A percentile compares a stretch with the other conserved stretches of the same genome.
Conservation (phyloP, 306 rosid genomes). For the Vigna angularis region DNA sequence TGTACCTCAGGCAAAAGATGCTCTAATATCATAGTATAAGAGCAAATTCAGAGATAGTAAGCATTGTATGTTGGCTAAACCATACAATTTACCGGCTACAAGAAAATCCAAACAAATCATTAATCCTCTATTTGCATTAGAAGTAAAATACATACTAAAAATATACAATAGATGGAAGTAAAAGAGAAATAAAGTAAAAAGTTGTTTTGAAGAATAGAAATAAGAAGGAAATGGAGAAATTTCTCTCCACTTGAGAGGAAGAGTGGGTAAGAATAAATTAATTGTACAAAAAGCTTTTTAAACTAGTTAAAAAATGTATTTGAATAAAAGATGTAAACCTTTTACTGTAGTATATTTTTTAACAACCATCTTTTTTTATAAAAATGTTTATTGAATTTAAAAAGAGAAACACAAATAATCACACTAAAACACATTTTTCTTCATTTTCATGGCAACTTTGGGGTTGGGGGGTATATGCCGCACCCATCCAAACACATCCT, state of each 20-base stretch:
- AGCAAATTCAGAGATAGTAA: conserved; percentile 33
- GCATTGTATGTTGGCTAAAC: conserved; percentile 21
- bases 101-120: conserved; percentile 35
- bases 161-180: not conserved
- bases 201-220: not conserved
- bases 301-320: not conserved
- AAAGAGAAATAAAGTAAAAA: not conserved
- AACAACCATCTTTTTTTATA: not conserved
- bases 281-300: not conserved
- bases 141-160: not conserved
- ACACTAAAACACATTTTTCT: not conserved
- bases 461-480: not conserved
- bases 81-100: conserved; percentile 10
- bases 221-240: not conserved
- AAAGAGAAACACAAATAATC: not conserved
- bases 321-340: not conserved
- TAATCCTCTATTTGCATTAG: not conserved
- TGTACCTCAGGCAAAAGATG: conserved; percentile 27
- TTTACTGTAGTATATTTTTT: not conserved
- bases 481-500: not conserved
- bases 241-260: not conserved
- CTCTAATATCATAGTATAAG: conserved; percentile 27
- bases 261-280: not conserved
- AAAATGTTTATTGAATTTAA: not conserved
- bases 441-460: not conserved